A percentile compares a stretch with the other conserved stretches of the same genome.
Conservation (phyloP, 2,329 filamentous ascomycete genomes). For the Diaporthe batatas region DNA sequence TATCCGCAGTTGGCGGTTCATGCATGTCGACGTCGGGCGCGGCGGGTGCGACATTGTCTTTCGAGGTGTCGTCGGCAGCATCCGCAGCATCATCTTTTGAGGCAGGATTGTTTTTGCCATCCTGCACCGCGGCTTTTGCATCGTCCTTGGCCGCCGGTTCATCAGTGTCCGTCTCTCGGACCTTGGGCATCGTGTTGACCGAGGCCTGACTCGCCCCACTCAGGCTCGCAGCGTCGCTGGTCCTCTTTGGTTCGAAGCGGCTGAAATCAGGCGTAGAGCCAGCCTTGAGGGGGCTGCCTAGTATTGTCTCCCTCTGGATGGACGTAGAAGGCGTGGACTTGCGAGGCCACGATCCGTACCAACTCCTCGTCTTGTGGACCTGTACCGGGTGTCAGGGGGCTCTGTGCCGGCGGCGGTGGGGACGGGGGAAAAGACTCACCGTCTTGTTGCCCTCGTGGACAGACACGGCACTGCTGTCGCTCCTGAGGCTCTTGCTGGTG, state of each 20-base stretch:
- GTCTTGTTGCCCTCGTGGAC: conserved; percentile 28
- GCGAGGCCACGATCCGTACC: conserved; percentile 74
- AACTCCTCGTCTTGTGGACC: conserved; percentile 68
- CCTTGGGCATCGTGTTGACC: conserved; percentile 49
- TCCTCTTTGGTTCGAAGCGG: conserved; percentile 61
- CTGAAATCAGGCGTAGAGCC: conserved; percentile 62
- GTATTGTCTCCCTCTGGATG: conserved; percentile 71
- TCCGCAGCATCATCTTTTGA: background rate
- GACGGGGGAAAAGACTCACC: conserved; percentile 24
- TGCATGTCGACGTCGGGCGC: conserved; percentile 1
- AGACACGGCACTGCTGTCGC: conserved; percentile 16
- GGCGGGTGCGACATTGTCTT: background rate
- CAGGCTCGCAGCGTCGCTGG: conserved; percentile 49
- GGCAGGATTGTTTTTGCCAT: background rate
- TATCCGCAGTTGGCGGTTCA: conserved; percentile 30
- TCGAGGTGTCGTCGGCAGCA: background rate
- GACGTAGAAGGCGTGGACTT: conserved; percentile 72
- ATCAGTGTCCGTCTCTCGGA: conserved; percentile 47
- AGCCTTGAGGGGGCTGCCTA: conserved; percentile 66
- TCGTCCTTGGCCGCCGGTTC: conserved; percentile 11
- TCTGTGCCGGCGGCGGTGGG: background rate
- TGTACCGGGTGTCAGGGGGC: conserved; percentile 46
- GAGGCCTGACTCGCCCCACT: conserved; percentile 51
- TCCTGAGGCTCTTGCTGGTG: conserved; percentile 36
- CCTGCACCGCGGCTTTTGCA: background rate